Evolutionary conservation across 805 yeast species (phyloP).

Genomic region (Clavispora carvajalis): DNA sequence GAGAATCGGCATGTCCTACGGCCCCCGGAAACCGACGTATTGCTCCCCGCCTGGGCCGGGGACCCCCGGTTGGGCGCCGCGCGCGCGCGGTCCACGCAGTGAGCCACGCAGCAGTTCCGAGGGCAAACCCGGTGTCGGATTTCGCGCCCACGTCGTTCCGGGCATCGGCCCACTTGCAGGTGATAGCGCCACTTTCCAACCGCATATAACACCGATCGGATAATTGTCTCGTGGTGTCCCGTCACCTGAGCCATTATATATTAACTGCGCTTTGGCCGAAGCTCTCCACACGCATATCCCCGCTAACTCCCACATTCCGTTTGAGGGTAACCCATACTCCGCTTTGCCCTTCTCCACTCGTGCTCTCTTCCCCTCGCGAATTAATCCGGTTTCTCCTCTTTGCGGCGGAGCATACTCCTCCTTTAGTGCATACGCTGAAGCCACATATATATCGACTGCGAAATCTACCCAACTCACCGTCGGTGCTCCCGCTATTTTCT

Average conservation of each 20-base stretch:
- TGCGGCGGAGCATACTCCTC: conserved; percentile 10
- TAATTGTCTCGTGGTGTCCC: background rate
- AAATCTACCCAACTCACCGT: too few species aligned
- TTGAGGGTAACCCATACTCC: background rate
- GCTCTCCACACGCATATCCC: background rate
- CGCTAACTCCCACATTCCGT: background rate
- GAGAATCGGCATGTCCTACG: too few species aligned
- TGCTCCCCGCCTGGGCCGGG: too few species aligned
- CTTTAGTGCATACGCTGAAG: conserved; percentile 7
- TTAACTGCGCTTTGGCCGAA: background rate
- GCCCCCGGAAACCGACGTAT: too few species aligned
- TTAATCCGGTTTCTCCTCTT: conserved; percentile 9
- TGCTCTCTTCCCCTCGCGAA: conserved; percentile 7
- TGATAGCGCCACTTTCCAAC: conserved; percentile 1
- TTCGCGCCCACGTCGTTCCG: background rate
- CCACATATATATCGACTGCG: conserved; percentile 5
- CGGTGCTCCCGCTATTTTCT: background rate
- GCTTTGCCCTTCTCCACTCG: background rate
- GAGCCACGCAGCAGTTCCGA: background rate
- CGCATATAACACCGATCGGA: background rate
- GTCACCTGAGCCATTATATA: background rate
- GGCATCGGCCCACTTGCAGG: conserved; percentile 1
- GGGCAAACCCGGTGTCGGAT: background rate
- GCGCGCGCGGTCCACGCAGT: too few species aligned
- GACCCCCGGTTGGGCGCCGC: too few species aligned